These are phyloP conservation scores for Castanospermum australe DNA, from an alignment of 306 rosid species.

Conservation along the genomic window DNA sequence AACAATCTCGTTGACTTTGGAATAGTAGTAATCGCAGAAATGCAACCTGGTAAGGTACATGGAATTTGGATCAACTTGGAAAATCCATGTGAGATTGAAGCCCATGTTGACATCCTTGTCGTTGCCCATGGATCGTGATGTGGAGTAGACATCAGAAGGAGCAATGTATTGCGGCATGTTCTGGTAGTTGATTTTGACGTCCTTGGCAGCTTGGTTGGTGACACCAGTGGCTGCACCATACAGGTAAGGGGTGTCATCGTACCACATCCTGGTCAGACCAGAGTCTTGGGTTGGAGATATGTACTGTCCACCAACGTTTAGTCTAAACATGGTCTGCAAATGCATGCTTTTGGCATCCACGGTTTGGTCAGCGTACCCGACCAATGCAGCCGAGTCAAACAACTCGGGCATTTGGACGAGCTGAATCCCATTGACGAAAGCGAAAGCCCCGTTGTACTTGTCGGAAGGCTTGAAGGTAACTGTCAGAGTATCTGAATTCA, in stretches of 20 bases:
- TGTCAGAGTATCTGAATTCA: constrained; percentile 26
- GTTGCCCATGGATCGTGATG: constrained; percentile 49
- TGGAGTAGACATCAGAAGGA: constrained; percentile 42
- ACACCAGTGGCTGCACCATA: constrained; percentile 40
- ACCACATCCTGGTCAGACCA: constrained; percentile 51
- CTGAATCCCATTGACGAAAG: constrained; percentile 55
- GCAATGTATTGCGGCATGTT: constrained; percentile 37
- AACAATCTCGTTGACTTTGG: constrained; percentile 32
- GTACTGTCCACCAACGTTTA: constrained; percentile 58
- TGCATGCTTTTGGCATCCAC: constrained; percentile 27
- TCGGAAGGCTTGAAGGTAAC: constrained; percentile 52
- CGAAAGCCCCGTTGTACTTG: constrained; percentile 27
- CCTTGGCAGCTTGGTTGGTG: constrained; percentile 23
- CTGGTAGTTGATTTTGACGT: constrained; percentile 29
- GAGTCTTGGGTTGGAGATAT: constrained; percentile 48
- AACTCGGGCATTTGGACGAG: constrained; percentile 38
- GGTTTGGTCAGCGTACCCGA: constrained; percentile 25
- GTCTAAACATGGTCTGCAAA: constrained; percentile 51
- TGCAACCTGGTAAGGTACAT: constrained; percentile 51
- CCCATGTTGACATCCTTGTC: constrained; percentile 17
- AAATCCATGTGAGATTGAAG: constrained; percentile 52
- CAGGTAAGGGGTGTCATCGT: constrained; percentile 51
- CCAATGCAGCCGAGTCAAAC: constrained; percentile 36
- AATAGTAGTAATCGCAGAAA: constrained; percentile 42
- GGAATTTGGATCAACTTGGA: constrained; percentile 50